A percentile compares a stretch with the other conserved stretches of the same genome.
phyloP scores from a whole-genome alignment of 495 filamentous ascomycete species.

The Aspergillus sclerotiicarbonarius region DNA sequence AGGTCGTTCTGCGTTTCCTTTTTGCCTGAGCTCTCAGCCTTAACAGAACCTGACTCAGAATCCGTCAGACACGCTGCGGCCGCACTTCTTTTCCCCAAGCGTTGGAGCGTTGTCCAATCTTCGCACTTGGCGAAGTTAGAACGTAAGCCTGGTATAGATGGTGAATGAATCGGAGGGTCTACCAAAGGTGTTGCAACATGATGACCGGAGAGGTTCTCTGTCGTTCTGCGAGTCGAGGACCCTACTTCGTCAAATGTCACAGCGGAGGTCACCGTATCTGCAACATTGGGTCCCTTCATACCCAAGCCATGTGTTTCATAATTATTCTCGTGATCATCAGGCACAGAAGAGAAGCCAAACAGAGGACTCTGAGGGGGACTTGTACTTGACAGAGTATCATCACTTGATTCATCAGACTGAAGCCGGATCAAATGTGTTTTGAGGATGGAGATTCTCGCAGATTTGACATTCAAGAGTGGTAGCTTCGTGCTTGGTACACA shows the following conservation, averaged over 20 bases:
- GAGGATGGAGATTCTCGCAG: conserved; percentile 4
- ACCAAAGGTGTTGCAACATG: not conserved
- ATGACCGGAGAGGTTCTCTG: not conserved
- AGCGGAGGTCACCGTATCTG: not conserved
- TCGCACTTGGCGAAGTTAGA: conserved; percentile 10
- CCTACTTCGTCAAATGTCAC: not conserved
- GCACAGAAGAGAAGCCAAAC: conserved; percentile 15
- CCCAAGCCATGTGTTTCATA: not conserved
- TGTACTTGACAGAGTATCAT: not conserved
- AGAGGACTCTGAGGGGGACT: conserved; percentile 21
- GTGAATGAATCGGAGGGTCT: not conserved
- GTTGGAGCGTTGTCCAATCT: not conserved
- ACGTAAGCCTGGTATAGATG: not conserved
- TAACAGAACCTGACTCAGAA: conserved; percentile 15
- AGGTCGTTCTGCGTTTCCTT: not conserved
- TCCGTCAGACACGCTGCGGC: conserved; percentile 27
- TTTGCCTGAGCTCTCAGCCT: not conserved
- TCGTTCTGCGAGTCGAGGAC: not conserved
- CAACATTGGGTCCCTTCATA: not conserved
- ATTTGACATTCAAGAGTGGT: conserved; percentile 12
- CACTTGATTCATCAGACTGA: not conserved
- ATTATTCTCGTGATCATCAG: not conserved
- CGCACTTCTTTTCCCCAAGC: conserved; percentile 27
- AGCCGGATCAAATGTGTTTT: conserved; percentile 10
- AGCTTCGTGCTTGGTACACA: conserved; percentile 19